phyloP scores from a whole-genome alignment of 768 basidiomycete genomes.

The Sutorius australiensis region DNA sequence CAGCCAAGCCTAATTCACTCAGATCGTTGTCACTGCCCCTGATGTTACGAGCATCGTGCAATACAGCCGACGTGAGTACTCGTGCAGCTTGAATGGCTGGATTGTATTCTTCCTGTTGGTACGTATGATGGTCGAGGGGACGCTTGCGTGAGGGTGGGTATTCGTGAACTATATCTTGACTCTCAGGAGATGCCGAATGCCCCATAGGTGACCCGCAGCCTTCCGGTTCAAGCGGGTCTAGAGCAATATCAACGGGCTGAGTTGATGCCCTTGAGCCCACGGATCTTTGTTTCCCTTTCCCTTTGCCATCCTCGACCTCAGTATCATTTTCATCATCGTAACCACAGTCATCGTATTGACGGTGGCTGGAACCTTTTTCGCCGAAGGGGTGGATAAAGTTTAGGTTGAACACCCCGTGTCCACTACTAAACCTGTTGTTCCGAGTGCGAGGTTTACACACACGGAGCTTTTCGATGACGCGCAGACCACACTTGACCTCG shows the following conservation, averaged over 20 bases:
- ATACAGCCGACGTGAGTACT: constrained; percentile 60
- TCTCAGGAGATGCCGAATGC: constrained; percentile 5
- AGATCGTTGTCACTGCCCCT: constrained; percentile 44
- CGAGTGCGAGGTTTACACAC: constrained; percentile 50
- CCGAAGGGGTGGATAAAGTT: constrained; percentile 34
- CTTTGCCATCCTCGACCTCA: constrained; percentile 28
- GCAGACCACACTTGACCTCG: constrained; percentile 49
- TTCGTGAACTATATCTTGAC: constrained; percentile 24
- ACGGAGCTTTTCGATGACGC: constrained; percentile 63
- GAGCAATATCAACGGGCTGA: constrained; percentile 1
- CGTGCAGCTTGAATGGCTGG: constrained; percentile 56
- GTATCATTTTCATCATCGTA: constrained; percentile 32
- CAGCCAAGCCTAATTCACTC: constrained; percentile 47
- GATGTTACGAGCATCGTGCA: constrained; percentile 76
- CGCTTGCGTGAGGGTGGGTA: constrained; percentile 38
- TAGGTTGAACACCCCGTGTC: constrained; percentile 41
- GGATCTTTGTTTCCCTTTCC: constrained; percentile 29
- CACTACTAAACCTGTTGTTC: constrained; percentile 35
- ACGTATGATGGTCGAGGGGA: constrained; percentile 16
- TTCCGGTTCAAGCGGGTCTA: constrained; percentile 13
- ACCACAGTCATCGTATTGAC: constrained; percentile 26
- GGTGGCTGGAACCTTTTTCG: constrained; percentile 41
- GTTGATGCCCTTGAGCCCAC: not conserved
- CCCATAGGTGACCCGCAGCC: constrained; percentile 6
- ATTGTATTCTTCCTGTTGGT: constrained; percentile 34